Evolutionary conservation across 495 filamentous ascomycete species (phyloP), one percentile per base, ranked within the genome.

Genomic region (Podospora bellae-mahoneyi): DNA sequence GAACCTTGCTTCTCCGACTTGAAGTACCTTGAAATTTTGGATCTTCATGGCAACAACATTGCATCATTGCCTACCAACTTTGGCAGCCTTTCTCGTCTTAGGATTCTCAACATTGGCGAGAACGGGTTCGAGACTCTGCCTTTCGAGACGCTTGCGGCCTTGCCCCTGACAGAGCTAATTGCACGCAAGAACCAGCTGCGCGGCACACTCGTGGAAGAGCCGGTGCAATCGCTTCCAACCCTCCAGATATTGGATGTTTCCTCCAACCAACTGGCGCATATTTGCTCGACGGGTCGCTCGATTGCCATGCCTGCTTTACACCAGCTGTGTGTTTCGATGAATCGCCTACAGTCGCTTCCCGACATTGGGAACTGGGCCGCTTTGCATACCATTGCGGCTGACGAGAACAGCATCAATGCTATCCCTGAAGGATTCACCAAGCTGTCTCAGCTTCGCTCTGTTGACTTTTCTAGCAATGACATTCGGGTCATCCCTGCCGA

Each of bases 401-500:
- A 92, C 67, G 91, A 92, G 69, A 99, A 99, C 76, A 87, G 83
- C 65, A 84, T 99, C 23, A 78, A 86, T 15, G 82, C 83, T 9
- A 78, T 98, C 54, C 95, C 95, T 0, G 81, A 86, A 30, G 94
- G 93, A 1, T 88, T 99, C 65, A 81, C 85, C 2, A 78, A 78
- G 4, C 83, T 97, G 27, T 75, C 84, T 26, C 87, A 84, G 48
- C 72, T 99, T 44, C 88, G 85, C 68, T 90, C 86, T 44, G 88
- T 90, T 19, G 91, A 97, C 75, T 87, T 98, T 66, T 90, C 91
- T 7, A 88, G 88, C 59, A 99, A 99, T 75, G 85, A 92, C 68
- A 84, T 99, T 18, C 88, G 85, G 6, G 79, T 85, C 20, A 72
- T 99, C 44, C 92, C 96, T 69, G 84, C 91, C 13, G 86, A 85